These are phyloP conservation scores for Taphrina confusa DNA, from an alignment of 1,139 yeast species.

Conservation along the genomic window DNA sequence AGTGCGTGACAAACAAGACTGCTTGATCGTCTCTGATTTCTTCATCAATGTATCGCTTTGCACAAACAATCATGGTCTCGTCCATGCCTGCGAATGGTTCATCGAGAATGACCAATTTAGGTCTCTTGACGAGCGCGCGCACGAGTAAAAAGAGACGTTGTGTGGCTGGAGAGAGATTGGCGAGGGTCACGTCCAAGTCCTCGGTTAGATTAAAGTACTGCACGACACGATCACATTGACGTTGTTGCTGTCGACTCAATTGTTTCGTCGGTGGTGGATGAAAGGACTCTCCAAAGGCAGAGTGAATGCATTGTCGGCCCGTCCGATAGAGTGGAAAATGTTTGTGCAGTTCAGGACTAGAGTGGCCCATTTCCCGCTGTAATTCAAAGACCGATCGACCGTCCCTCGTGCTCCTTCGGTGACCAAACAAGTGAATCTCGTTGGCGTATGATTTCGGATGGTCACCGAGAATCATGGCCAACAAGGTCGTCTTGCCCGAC, in stretches of 20 bases:
- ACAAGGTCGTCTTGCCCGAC: conserved; percentile 84
- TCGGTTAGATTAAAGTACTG: conserved; percentile 43
- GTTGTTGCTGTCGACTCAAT: conserved; percentile 44
- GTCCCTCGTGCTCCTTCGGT: conserved; percentile 57
- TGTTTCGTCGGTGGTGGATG: conserved; percentile 24
- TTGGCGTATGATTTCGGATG: conserved; percentile 96
- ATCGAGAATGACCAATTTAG: conserved; percentile 76
- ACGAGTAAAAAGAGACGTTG: conserved; percentile 78
- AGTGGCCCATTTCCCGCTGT: conserved; percentile 76
- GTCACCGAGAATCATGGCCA: conserved; percentile 84
- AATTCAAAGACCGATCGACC: conserved; percentile 80
- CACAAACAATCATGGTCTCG: conserved; percentile 60
- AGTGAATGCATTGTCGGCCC: conserved; percentile 54
- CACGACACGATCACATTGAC: conserved; percentile 37
- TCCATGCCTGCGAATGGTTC: conserved; percentile 95
- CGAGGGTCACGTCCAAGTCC: conserved; percentile 50
- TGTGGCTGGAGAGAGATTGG: conserved; percentile 63
- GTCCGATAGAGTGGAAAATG: conserved; percentile 58
- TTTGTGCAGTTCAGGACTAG: conserved; percentile 90
- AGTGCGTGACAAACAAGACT: conserved; percentile 64
- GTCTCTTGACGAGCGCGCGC: conserved; percentile 73
- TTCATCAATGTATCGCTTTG: conserved; percentile 63
- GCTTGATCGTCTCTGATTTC: conserved; percentile 58
- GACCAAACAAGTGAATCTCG: conserved; percentile 64
- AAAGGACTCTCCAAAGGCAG: conserved; percentile 51